A percentile compares a stretch with the other conserved stretches of the same genome.
These are phyloP conservation scores for Aspergillus terreus DNA, from an alignment of 2,329 filamentous ascomycete genomes.

Conservation along the genomic window DNA sequence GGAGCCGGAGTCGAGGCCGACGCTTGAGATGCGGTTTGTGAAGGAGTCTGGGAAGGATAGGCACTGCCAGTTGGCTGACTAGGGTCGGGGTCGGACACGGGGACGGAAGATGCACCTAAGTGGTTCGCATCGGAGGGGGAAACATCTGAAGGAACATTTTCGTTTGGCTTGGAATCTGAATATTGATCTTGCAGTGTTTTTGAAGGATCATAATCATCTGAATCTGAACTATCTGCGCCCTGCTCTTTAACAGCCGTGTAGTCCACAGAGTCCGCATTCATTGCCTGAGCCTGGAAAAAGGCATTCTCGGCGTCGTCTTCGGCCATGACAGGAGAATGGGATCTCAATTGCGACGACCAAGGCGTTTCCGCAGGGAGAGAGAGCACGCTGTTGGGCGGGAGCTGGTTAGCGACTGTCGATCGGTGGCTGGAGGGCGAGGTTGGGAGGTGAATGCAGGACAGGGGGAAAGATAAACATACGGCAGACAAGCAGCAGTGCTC, in stretches of 20 bases:
- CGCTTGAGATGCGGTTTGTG: slow-evolving; percentile 32
- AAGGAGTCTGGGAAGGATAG: slow-evolving; percentile 29
- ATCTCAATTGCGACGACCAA: slow-evolving; percentile 12
- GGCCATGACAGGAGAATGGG: slow-evolving; percentile 39
- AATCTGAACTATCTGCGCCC: slow-evolving; percentile 51
- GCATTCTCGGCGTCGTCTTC: slow-evolving; percentile 53
- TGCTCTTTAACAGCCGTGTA: slow-evolving; percentile 49
- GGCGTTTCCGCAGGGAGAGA: not conserved
- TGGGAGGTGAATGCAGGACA: not conserved
- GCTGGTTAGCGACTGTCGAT: slow-evolving; percentile 1
- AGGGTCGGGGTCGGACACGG: slow-evolving; percentile 25
- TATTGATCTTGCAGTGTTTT: slow-evolving; percentile 44
- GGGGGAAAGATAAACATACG: not conserved
- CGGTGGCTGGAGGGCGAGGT: not conserved
- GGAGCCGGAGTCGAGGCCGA: slow-evolving; percentile 28
- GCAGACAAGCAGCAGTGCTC: not conserved
- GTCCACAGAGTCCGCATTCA: slow-evolving; percentile 37
- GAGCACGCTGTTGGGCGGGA: not conserved
- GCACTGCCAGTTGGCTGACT: slow-evolving; percentile 24
- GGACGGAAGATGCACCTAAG: slow-evolving; percentile 18
- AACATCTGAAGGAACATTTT: slow-evolving; percentile 25
- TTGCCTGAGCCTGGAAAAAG: slow-evolving; percentile 49
- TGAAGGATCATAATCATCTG: slow-evolving; percentile 55
- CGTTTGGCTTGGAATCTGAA: slow-evolving; percentile 30
- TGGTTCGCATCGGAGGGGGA: slow-evolving; percentile 20